A percentile compares a stretch with the other conserved stretches of the same genome.
These are phyloP conservation scores for Arxiozyma telluris DNA, from an alignment of 1,139 yeast species.

Conservation along the genomic window DNA sequence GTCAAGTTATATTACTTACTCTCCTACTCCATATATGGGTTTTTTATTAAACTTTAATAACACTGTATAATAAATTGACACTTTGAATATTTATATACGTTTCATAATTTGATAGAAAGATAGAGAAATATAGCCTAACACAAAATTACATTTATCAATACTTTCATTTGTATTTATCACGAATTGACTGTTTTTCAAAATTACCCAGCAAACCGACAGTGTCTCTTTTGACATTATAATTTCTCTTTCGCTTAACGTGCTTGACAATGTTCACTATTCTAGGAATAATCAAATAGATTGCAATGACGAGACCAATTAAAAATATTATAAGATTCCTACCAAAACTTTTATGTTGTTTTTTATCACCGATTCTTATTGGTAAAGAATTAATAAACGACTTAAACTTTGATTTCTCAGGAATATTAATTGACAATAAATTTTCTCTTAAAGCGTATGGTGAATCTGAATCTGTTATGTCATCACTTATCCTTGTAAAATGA, in stretches of 20 bases:
- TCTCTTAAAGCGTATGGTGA: constrained; percentile 14
- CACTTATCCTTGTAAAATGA: constrained; percentile 33
- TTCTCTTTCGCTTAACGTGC: constrained; percentile 8
- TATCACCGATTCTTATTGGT: not conserved
- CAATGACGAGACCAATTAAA: not conserved
- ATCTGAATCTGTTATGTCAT: constrained; percentile 22
- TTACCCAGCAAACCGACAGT: constrained; percentile 20
- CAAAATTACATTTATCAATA: no score
- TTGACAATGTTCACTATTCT: not conserved
- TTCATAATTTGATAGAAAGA: not conserved
- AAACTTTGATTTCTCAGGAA: constrained; percentile 12
- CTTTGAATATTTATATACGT: not conserved
- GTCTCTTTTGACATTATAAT: constrained; percentile 19
- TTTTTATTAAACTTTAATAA: no score
- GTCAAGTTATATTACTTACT: no score
- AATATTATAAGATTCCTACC: not conserved
- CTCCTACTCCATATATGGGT: not conserved
- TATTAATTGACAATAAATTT: constrained; percentile 14
- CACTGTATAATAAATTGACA: not conserved
- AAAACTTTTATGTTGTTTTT: not conserved
- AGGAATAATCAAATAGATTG: not conserved
- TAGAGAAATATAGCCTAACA: not conserved
- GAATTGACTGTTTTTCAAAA: not conserved
- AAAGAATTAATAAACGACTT: not conserved
- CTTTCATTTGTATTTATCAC: not conserved